A percentile compares a stretch with the other conserved stretches of the same genome.
Evolutionary conservation across 192 early-diverging fungal genomes (phyloP).

Genomic region (Backusella westeae): DNA sequence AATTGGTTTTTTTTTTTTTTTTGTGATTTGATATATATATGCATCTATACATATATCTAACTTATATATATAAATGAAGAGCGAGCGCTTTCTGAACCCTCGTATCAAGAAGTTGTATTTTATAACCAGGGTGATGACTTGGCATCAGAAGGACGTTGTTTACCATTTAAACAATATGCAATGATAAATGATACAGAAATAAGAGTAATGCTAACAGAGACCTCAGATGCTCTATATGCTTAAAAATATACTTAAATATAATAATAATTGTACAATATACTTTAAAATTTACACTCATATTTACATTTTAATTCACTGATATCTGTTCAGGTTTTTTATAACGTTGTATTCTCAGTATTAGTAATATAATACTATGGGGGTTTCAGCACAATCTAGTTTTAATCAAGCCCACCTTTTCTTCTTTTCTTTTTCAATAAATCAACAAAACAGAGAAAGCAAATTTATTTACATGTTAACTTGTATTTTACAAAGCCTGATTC

Average conservation of each 20-base stretch:
- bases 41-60: neutral
- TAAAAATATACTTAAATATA: constrained; percentile 5
- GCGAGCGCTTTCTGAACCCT: constrained; percentile 46
- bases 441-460: neutral
- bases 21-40: neutral
- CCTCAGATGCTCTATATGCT: constrained; percentile 30
- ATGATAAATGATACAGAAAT: constrained; percentile 49
- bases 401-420: no score
- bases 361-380: no score
- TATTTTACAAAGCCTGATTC: neutral
- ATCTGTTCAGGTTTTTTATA: neutral
- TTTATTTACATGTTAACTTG: constrained; percentile 3
- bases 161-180: constrained; percentile 45
- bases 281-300: neutral
- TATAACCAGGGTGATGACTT: constrained; percentile 27
- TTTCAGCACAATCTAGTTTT: no score
- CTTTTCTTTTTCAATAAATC: neutral
- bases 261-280: neutral
- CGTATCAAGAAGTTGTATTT: constrained; percentile 54
- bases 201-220: constrained; percentile 41
- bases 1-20: neutral
- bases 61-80: constrained; percentile 31
- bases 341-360: neutral
- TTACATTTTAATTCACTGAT: neutral
- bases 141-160: neutral